Evolutionary conservation across 2,329 filamentous ascomycete species (phyloP).

Genomic region (Biscogniauxia marginata): DNA sequence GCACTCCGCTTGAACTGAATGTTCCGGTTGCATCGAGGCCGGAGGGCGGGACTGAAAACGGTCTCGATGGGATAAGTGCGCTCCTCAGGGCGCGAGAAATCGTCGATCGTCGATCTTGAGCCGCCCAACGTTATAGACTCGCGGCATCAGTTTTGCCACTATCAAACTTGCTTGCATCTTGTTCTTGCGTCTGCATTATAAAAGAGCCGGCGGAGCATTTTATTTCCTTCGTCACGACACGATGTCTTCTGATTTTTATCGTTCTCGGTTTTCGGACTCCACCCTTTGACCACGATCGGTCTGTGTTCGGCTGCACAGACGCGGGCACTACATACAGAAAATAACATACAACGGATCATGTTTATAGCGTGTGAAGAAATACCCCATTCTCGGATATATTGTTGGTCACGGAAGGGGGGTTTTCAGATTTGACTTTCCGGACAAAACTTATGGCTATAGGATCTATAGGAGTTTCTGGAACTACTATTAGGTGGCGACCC

Average conservation of each 20-base stretch:
- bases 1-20: conserved; percentile 13
- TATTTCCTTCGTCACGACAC: background rate
- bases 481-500: background rate
- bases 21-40: conserved; percentile 10
- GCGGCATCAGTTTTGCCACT: background rate
- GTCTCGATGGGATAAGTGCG: conserved; percentile 58
- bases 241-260: background rate
- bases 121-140: background rate
- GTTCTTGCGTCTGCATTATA: background rate
- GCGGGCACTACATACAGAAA: background rate
- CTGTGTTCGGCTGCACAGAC: background rate
- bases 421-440: background rate
- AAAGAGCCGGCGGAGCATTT: background rate
- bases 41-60: conserved; percentile 20
- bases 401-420: background rate
- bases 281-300: background rate
- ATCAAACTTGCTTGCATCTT: background rate
- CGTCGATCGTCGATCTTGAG: conserved; percentile 44
- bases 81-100: conserved; percentile 59
- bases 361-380: background rate
- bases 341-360: background rate
- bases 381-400: background rate
- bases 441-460: background rate
- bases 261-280: background rate
- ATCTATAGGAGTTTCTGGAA: background rate